phyloP scores from a whole-genome alignment of 176 grass and related monocot genomes.

The Sorghum bicolor region DNA sequence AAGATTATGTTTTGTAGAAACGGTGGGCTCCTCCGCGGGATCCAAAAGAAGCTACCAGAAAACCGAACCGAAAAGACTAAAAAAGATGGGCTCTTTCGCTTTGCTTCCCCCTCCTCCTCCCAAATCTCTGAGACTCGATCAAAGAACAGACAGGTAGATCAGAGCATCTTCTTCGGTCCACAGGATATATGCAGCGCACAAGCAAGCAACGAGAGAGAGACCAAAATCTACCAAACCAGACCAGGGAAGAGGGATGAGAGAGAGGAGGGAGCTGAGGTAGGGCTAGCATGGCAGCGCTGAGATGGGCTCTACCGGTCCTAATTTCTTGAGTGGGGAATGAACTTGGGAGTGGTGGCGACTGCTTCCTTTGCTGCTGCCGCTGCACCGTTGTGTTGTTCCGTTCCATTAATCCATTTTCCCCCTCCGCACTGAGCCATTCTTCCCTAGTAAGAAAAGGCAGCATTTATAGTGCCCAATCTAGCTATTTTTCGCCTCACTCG shows the following conservation, averaged over 20 bases:
- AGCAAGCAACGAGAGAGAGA: conserved; percentile 26
- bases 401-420: conserved; percentile 13
- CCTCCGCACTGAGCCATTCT: neutral
- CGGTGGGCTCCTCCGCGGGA: conserved; percentile 37
- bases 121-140: conserved; percentile 23
- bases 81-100: conserved; percentile 26
- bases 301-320: conserved; percentile 54
- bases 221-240: conserved; percentile 24
- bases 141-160: conserved; percentile 29
- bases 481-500: neutral
- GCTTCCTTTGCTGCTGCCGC: neutral
- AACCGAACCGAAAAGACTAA: conserved; percentile 30
- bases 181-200: conserved; percentile 15
- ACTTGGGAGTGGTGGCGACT: conserved; percentile 5
- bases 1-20: conserved; percentile 43
- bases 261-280: conserved; percentile 23
- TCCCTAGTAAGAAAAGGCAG: conserved; percentile 9
- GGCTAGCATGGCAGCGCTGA: conserved; percentile 47
- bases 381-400: conserved; percentile 1
- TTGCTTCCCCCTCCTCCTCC: conserved; percentile 8
- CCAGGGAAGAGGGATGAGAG: neutral
- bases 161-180: conserved; percentile 22
- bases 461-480: conserved; percentile 9
- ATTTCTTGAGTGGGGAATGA: conserved; percentile 2
- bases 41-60: conserved; percentile 47